Evolutionary conservation across 441 rosid genomes (phyloP), one percentile per base, ranked within the genome.

Genomic region (Pelargonium fulgidum): DNA sequence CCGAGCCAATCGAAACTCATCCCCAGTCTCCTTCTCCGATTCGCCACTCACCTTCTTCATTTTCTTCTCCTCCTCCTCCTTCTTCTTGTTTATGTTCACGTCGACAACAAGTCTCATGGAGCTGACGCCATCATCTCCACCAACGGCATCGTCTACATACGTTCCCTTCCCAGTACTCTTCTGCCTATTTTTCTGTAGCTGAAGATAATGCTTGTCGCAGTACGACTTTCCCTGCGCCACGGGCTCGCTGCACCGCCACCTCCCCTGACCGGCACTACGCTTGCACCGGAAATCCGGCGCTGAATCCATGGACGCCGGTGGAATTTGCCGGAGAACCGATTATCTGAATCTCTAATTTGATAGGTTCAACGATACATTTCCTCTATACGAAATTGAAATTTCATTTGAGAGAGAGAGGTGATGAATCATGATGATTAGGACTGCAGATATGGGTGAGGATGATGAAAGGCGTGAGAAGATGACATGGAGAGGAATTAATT

Each of bases 171-270:
- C 59, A 6, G 59, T 0, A 16, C 59, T 52, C 20, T 52, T 52
- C 20, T 5, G 59, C 9, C 20, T 52, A 52, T 52, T 52, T 22
- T 16, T 52, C 20, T 14, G 22, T 4, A 16, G 20, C 59, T 14
- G 20, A 52, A 3, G 20, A 16, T 52, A 14, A 22, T 52, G 59
- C 59, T 52, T 52, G 22, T 52, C 20, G 59, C 20, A 52, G 59
- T n/a, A 13, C 7, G 19, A 16, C 59, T 52, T 52, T 19, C 59
- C 59, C 10, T 4, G 6, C 59, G 8, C 20, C 7, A 16, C 59
- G 59, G 59, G 59, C 20, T 52, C 59, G 20, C 59, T 52, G 59
- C 59, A 16, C 59, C 59, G 59, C 59, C 20, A 14, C 59, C 16
- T 56, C 62, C 26, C 62, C 24, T 7, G 62, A 13, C 62, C 62